Percentiles rank a stretch among this genome's conserved stretches.
Conservation (phyloP, 441 rosid species). For the Hura crepitans region DNA sequence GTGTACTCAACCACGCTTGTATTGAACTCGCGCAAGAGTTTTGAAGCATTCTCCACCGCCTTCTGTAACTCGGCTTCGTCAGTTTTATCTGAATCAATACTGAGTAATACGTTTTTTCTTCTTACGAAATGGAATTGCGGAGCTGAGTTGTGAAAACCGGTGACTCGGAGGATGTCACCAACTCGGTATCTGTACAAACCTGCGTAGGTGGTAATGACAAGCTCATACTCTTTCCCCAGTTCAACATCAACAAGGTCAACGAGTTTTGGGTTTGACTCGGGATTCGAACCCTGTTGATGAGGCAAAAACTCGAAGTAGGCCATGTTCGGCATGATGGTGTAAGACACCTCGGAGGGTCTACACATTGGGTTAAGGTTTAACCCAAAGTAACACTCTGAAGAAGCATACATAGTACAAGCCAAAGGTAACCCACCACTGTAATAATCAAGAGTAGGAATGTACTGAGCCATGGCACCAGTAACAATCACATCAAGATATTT, state of each 20-base stretch:
- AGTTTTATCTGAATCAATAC: conserved; percentile 85
- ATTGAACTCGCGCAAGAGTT: conserved; percentile 40
- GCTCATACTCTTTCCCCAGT: conserved; percentile 80
- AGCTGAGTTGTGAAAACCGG: conserved; percentile 85
- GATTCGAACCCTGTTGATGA: conserved; percentile 33
- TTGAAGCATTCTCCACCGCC: conserved; percentile 67
- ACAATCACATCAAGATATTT: conserved; percentile 87
- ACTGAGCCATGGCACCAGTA: conserved; percentile 94
- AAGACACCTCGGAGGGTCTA: conserved; percentile 74
- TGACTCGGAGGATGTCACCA: conserved; percentile 86
- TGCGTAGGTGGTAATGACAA: conserved; percentile 79
- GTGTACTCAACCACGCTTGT: conserved; percentile 87
- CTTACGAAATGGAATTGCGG: conserved; percentile 82
- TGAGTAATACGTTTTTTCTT: conserved; percentile 76
- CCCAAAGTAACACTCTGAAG: conserved; percentile 89
- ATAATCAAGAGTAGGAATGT: conserved; percentile 76
- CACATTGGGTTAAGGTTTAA: conserved; percentile 86
- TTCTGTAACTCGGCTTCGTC: conserved; percentile 83
- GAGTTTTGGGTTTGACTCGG: conserved; percentile 36
- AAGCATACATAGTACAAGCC: conserved; percentile 92
- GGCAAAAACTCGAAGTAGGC: conserved; percentile 88
- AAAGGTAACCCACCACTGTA: conserved; percentile 71
- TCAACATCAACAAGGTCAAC: conserved; percentile 73
- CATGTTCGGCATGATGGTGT: conserved; percentile 94
- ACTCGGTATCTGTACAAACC: conserved; percentile 78